Conservation (phyloP, 1,139 yeast genomes). For the Lodderomyces orthopsilosis region DNA sequence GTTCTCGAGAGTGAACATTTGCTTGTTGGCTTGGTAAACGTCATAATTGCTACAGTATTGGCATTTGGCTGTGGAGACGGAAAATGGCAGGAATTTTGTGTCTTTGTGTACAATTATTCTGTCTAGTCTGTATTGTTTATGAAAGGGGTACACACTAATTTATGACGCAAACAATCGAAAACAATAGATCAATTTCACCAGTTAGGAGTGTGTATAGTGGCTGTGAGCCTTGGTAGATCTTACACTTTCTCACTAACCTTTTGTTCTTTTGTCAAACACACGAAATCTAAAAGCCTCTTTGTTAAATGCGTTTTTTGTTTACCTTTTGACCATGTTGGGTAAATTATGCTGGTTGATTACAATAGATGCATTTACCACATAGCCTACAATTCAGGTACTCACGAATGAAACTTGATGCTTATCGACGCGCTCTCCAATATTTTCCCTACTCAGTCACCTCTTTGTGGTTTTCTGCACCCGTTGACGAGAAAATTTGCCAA, state of each 20-base stretch:
- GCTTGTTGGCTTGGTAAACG: not conserved
- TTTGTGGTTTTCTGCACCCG: not conserved
- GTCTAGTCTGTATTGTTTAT: not conserved
- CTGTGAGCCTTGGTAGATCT: not conserved
- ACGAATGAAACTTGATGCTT: not conserved
- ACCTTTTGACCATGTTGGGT: not conserved
- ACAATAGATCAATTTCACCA: not conserved
- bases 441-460: not conserved
- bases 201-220: not conserved
- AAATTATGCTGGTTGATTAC: conserved; percentile 2
- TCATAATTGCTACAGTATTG: not conserved
- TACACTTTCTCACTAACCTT: not conserved
- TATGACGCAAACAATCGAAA: not conserved
- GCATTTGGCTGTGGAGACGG: not conserved
- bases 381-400: not conserved
- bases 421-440: not conserved
- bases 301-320: not conserved
- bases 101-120: not conserved
- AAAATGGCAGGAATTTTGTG: not conserved
- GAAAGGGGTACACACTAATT: not conserved
- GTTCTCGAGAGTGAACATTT: not conserved
- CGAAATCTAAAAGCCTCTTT: not conserved
- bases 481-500: not conserved
- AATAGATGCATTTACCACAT: not conserved
- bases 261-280: not conserved